phyloP scores from a whole-genome alignment of 306 rosid species.

The Citrullus colocynthis region DNA sequence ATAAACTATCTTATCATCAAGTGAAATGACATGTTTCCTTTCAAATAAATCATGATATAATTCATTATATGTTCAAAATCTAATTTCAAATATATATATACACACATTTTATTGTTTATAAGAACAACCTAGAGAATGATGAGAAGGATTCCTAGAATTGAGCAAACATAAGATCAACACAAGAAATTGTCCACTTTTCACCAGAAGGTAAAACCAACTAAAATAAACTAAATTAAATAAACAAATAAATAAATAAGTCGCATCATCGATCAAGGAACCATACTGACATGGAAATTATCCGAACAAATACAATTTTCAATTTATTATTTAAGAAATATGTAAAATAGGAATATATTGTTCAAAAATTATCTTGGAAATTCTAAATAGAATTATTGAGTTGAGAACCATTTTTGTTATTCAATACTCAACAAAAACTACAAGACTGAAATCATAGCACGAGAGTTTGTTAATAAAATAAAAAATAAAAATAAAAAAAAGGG shows the following conservation, averaged over 20 bases:
- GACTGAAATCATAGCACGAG: no score
- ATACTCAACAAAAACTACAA: no score
- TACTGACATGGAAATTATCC: background rate
- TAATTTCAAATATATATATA: no score
- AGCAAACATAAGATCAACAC: background rate
- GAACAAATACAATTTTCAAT: background rate
- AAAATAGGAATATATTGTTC: no score
- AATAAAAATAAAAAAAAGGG: no score
- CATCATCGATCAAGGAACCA: background rate
- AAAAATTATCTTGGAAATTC: no score
- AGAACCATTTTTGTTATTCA: no score
- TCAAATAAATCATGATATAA: background rate
- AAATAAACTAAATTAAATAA: background rate
- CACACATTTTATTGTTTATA: background rate
- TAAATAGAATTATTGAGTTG: no score
- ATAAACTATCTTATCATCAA: no score
- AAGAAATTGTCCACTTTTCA: background rate
- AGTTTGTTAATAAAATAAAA: no score
- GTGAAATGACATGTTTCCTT: no score
- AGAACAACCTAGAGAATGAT: background rate
- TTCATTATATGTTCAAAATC: background rate
- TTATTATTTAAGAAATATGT: background rate
- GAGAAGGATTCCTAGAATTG: background rate
- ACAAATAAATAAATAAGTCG: background rate
- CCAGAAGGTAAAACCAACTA: background rate